A percentile compares a stretch with the other conserved stretches of the same genome.
phyloP scores from a whole-genome alignment of 1,139 yeast genomes.

The Taphrina sp. region DNA sequence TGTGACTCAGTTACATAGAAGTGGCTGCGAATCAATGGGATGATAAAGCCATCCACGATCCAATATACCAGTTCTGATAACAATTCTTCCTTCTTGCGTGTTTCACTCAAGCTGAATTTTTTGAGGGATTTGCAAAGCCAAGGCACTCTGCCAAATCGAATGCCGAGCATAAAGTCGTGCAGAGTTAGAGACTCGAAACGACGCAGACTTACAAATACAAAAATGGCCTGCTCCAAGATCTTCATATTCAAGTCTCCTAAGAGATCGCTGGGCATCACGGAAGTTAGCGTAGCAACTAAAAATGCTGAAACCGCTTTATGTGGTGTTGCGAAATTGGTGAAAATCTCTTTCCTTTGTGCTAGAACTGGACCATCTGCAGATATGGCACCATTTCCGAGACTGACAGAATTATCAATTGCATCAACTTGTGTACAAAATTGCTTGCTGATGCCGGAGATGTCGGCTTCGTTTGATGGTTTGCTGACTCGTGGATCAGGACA shows the following conservation, averaged over 20 bases:
- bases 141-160: conserved; percentile 47
- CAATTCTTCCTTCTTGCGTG: conserved; percentile 40
- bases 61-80: conserved; percentile 54
- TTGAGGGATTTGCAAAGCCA: conserved; percentile 49
- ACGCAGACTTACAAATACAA: conserved; percentile 47
- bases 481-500: conserved; percentile 39
- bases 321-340: conserved; percentile 24
- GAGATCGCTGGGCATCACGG: not conserved
- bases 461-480: too few species aligned
- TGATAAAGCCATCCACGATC: conserved; percentile 55
- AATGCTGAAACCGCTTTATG: conserved; percentile 28
- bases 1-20: conserved; percentile 69
- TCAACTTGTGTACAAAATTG: not conserved
- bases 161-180: conserved; percentile 41
- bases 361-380: not conserved
- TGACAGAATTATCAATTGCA: too few species aligned
- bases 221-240: conserved; percentile 32
- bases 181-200: conserved; percentile 43
- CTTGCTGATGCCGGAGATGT: not conserved
- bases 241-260: not conserved
- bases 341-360: not conserved
- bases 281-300: conserved; percentile 12
- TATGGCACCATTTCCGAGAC: not conserved
- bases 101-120: conserved; percentile 37
- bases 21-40: conserved; percentile 52